phyloP scores from a whole-genome alignment of 805 yeast species.

The Teunomyces kruisii region DNA sequence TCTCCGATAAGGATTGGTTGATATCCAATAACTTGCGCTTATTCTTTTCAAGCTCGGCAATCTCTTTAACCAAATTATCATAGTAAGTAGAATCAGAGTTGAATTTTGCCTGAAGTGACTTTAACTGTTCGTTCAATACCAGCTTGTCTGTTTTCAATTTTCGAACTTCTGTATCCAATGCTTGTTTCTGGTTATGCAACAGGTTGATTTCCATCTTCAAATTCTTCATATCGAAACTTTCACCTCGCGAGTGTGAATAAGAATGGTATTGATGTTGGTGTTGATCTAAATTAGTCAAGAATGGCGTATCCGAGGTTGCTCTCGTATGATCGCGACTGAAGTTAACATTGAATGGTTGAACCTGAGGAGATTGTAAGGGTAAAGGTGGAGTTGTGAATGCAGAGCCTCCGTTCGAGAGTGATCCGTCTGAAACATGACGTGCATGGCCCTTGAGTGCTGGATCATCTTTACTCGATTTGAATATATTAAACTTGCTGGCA shows the following conservation, averaged over 20 bases:
- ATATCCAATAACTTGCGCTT: conserved; percentile 43
- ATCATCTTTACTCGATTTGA: conserved; percentile 26
- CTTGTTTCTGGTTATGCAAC: conserved; percentile 26
- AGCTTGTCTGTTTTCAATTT: conserved; percentile 28
- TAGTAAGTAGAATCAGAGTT: conserved; percentile 42
- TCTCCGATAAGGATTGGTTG: conserved; percentile 23
- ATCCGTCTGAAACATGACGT: conserved; percentile 41
- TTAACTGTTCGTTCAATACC: conserved; percentile 32
- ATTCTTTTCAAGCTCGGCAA: conserved; percentile 48
- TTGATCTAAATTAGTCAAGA: conserved; percentile 19
- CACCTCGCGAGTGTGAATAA: conserved; percentile 16
- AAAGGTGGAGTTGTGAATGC: conserved; percentile 47
- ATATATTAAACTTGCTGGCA: conserved; percentile 31
- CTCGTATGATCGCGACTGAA: conserved; percentile 33
- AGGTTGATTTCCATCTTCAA: conserved; percentile 42
- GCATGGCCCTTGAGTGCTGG: conserved; percentile 28
- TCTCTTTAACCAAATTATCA: conserved; percentile 47
- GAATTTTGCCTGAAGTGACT: conserved; percentile 42
- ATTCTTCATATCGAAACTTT: conserved; percentile 33
- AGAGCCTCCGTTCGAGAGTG: conserved; percentile 26
- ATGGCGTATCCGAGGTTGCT: conserved; percentile 45
- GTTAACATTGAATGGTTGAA: conserved; percentile 1
- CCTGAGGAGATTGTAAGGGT: conserved; percentile 29
- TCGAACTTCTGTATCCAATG: conserved; percentile 24
- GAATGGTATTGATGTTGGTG: background rate